Evolutionary conservation across 805 yeast species (phyloP).

Genomic region (Kluyveromyces dobzhanskii): DNA sequence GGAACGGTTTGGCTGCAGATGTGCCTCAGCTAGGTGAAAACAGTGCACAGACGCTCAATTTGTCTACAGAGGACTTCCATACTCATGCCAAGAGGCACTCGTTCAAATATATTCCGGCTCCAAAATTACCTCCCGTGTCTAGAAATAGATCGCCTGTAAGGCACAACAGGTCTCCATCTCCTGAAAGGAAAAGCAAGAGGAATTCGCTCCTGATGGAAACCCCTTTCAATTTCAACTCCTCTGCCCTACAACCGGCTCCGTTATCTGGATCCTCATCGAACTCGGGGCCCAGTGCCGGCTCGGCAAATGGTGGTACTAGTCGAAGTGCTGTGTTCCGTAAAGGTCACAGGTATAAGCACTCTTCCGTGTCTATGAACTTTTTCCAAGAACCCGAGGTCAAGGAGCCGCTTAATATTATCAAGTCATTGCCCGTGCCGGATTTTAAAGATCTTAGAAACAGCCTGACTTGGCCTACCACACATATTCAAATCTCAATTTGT

Average conservation of each 20-base stretch:
- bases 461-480: conserved; percentile 46
- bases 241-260: conserved; percentile 10
- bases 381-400: conserved; percentile 85
- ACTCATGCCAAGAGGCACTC: conserved; percentile 14
- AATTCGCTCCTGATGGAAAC: conserved; percentile 16
- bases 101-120: conserved; percentile 25
- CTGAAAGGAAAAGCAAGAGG: conserved; percentile 17
- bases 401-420: conserved; percentile 73
- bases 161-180: conserved; percentile 18
- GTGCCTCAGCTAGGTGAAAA: neutral
- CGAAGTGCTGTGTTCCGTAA: conserved; percentile 62
- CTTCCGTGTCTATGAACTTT: conserved; percentile 91
- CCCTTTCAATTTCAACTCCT: conserved; percentile 23
- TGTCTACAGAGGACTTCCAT: neutral
- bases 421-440: conserved; percentile 39
- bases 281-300: neutral
- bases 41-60: neutral
- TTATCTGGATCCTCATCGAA: conserved; percentile 8
- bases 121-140: conserved; percentile 24
- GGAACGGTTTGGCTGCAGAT: neutral
- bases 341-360: conserved; percentile 93
- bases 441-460: conserved; percentile 53
- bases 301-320: conserved; percentile 13
- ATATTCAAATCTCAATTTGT: conserved; percentile 51
- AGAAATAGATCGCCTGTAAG: conserved; percentile 24